These are phyloP conservation scores for Emergomyces orientalis DNA, from an alignment of 2,329 filamentous ascomycete species.

Conservation along the genomic window DNA sequence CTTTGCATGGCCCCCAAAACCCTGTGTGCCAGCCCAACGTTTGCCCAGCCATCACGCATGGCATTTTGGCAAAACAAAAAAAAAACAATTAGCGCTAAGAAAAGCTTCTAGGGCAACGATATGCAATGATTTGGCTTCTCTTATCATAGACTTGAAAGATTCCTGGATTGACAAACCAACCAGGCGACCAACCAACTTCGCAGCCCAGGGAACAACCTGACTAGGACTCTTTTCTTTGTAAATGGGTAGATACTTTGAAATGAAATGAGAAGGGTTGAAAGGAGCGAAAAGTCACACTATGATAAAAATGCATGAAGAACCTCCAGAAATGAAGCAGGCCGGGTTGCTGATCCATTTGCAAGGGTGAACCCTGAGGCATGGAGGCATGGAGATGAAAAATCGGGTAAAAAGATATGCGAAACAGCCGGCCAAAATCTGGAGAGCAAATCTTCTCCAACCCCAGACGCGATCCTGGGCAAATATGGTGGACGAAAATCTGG, in stretches of 20 bases:
- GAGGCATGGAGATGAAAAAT: background rate
- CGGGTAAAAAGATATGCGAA: background rate
- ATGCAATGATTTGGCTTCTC: background rate
- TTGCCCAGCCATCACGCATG: conserved; percentile 1
- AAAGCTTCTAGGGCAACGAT: background rate
- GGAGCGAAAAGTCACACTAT: background rate
- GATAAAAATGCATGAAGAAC: background rate
- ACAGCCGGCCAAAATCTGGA: background rate
- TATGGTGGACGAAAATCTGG: background rate
- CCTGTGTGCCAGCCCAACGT: conserved; percentile 2
- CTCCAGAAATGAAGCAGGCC: background rate
- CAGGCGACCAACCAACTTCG: background rate
- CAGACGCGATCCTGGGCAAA: background rate
- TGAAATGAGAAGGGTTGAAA: background rate
- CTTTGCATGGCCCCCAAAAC: background rate
- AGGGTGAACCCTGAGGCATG: background rate
- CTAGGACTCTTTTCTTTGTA: background rate
- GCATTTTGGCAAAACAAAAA: background rate
- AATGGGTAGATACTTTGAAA: background rate
- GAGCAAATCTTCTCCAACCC: background rate
- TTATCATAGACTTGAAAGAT: background rate
- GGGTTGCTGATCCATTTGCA: background rate
- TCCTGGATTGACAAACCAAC: conserved; percentile 2
- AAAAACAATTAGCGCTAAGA: background rate
- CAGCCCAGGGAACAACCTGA: background rate